Conservation (phyloP, 257 asterid genomes). For the Linderniella brevidens region DNA sequence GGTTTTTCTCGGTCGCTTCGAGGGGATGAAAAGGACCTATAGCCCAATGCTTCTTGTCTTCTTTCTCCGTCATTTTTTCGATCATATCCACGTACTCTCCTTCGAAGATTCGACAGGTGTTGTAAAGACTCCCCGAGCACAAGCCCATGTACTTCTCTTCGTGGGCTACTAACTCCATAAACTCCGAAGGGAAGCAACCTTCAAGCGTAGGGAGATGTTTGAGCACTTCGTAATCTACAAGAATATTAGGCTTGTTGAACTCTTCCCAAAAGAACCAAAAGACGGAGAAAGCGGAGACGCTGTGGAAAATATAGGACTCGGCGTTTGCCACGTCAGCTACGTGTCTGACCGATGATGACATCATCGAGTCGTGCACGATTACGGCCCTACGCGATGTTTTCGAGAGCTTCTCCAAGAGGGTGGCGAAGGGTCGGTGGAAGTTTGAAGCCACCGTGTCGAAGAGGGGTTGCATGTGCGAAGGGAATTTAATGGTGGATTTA, state of each 20-base stretch:
- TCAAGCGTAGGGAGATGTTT: no score
- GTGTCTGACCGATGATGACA: slow-evolving; percentile 35
- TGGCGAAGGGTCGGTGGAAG: slow-evolving; percentile 15
- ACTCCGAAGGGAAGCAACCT: no score
- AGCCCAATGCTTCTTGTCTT: slow-evolving; percentile 33
- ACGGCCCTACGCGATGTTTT: slow-evolving; percentile 16
- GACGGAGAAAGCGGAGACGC: slow-evolving; percentile 19
- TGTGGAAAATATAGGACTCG: slow-evolving; percentile 29
- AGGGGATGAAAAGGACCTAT: slow-evolving; percentile 36
- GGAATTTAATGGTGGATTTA: slow-evolving; percentile 21
- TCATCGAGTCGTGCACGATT: slow-evolving; percentile 24
- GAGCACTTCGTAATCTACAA: no score
- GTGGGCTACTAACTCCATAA: no score
- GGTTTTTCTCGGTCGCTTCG: neutral
- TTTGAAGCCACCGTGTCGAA: slow-evolving; percentile 13
- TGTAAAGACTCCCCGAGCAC: no score
- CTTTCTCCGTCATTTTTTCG: no score
- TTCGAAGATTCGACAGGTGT: slow-evolving; percentile 19
- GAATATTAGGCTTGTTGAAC: no score
- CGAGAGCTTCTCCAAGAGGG: slow-evolving; percentile 11
- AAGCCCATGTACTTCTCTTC: no score
- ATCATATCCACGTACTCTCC: slow-evolving; percentile 8
- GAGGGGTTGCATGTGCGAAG: slow-evolving; percentile 27
- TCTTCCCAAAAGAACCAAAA: slow-evolving; percentile 14
- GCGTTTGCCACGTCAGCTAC: slow-evolving; percentile 18